A percentile compares a stretch with the other conserved stretches of the same genome.
Evolutionary conservation across 2,329 filamentous ascomycete species (phyloP).

Genomic region (Colletotrichum aenigma): DNA sequence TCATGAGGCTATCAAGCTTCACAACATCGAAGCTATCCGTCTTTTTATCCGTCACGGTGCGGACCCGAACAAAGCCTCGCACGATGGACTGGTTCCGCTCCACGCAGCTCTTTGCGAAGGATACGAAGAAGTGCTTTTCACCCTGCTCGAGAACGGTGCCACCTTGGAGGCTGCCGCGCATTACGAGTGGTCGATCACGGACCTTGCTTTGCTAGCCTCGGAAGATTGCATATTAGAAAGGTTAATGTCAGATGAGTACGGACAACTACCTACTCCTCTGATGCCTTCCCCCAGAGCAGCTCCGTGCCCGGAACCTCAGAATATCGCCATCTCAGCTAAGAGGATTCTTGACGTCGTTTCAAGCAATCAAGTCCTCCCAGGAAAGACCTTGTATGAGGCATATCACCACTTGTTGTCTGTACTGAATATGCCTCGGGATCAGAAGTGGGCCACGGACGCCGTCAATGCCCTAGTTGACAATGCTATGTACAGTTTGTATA

Average conservation of each 20-base stretch:
- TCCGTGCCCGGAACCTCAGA: rapidly evolving
- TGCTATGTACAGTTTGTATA: rapidly evolving
- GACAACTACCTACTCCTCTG: not conserved
- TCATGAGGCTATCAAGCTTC: not conserved
- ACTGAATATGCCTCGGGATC: not conserved
- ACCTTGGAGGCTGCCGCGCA: not conserved
- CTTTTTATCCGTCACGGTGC: rapidly evolving
- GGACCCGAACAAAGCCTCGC: rapidly evolving
- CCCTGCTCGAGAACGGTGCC: not conserved
- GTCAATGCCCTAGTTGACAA: not conserved
- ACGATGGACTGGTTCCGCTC: not conserved
- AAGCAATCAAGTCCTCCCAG: not conserved
- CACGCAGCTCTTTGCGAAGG: not conserved
- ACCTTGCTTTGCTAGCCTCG: not conserved
- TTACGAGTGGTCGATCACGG: not conserved
- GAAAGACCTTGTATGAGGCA: not conserved
- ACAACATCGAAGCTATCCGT: rapidly evolving
- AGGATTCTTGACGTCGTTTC: not conserved
- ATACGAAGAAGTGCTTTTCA: not conserved
- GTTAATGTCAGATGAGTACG: not conserved
- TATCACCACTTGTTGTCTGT: rapidly evolving
- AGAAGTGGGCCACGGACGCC: not conserved
- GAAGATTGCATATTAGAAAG: rapidly evolving
- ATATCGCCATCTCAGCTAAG: not conserved
- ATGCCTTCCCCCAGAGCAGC: rapidly evolving